Base-by-base conservation (phyloP, 2,329 filamentous ascomycete genomes). In the Scedosporium apiospermum region DNA sequence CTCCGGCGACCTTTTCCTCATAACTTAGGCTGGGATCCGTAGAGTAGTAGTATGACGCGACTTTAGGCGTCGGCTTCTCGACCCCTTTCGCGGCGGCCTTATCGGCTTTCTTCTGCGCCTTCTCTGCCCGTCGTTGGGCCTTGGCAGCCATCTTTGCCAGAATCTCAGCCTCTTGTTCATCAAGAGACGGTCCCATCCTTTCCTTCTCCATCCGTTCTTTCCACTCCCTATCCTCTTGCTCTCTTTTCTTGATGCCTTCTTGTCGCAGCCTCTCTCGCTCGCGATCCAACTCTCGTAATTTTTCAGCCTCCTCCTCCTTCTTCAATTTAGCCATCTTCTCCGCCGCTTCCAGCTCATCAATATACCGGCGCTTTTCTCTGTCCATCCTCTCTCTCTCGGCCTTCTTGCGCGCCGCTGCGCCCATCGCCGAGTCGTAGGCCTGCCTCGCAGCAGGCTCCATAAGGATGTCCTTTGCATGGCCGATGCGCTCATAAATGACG, bases 391-490 rank as follows among this genome's bases (percentile, higher is more conserved):
- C 87, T 69, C 88, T 82, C 74, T 92, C 86, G 70, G 85, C 80
- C 72, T 85, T 83, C 70, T 88, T 88, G 71, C 89, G 83, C 64
- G 88, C 77, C 65, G 85, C 81, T 46, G 91, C 90, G 69, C 88
- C 84, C 55, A 90, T 84, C 65, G 88, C 86, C 71, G 85, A 83
- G 71, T 96, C 90, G 78, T 97, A 96, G 62, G 88, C 84, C 59
- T 84, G 82, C 64, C 91, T 89, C 44, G 91, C 83, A 14, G 82
- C 82, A 0, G 85, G 76, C 66, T 92, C 88, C 30, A 85, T 83
- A 2, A 98, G 84, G 1, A 97, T 84, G 74, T 96, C 91, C 71
- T 91, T 86, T n/a, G 91, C 93, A 65, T 89, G 89, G 70, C 92
- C 89, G 63, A 96, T 86, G 1, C 89, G 80, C 74, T 96, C 90